These are phyloP conservation scores for Xerocomellus amylosporus DNA, from an alignment of 768 basidiomycete species.

Conservation along the genomic window DNA sequence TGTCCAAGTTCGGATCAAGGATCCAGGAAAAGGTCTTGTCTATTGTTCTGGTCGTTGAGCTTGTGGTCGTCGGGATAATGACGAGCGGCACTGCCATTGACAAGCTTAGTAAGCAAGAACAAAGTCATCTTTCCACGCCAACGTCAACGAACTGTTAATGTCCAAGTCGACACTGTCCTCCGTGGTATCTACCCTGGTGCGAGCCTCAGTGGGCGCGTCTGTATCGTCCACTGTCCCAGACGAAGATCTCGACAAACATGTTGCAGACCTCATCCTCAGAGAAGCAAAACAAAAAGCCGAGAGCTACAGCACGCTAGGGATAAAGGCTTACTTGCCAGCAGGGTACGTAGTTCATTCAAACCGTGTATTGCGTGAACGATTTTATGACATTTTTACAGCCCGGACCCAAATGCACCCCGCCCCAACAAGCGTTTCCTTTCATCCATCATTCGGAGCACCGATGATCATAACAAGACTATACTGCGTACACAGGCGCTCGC, in stretches of 20 bases:
- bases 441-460: constrained; percentile 88
- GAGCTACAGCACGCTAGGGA: constrained; percentile 70
- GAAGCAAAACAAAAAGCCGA: constrained; percentile 93
- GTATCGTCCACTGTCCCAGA: constrained; percentile 60
- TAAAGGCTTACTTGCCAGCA: constrained; percentile 71
- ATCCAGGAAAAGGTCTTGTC: background rate
- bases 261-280: constrained; percentile 86
- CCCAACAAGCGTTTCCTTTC: constrained; percentile 81
- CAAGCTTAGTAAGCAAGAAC: constrained; percentile 21
- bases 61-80: background rate
- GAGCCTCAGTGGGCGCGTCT: constrained; percentile 73
- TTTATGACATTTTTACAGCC: constrained; percentile 34
- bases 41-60: background rate
- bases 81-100: background rate
- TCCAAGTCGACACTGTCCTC: constrained; percentile 65
- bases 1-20: background rate
- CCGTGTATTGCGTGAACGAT: background rate
- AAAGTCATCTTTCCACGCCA: constrained; percentile 12
- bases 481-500: constrained; percentile 69
- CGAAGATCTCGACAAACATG: constrained; percentile 86
- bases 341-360: constrained; percentile 38
- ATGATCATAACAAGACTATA: constrained; percentile 91
- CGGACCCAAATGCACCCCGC: constrained; percentile 71
- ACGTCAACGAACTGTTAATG: constrained; percentile 26
- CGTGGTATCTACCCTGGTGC: constrained; percentile 78